A percentile compares a stretch with the other conserved stretches of the same genome.
Evolutionary conservation across 495 filamentous ascomycete genomes (phyloP).

Genomic region (Penicillium argentinense): DNA sequence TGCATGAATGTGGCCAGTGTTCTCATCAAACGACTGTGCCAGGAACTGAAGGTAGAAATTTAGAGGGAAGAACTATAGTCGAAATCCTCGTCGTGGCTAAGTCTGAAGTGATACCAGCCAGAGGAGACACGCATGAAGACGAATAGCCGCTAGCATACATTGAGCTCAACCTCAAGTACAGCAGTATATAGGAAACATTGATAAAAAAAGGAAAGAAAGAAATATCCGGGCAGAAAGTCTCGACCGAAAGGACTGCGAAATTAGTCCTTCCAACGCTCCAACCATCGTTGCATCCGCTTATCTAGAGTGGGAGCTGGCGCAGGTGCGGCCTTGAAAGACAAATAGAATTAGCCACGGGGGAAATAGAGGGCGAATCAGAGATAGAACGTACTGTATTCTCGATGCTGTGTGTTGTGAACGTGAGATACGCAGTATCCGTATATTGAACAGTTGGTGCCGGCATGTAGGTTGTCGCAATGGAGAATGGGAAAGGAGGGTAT

Average conservation of each 20-base stretch:
- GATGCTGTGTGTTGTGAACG: conserved; percentile 54
- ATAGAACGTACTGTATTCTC: conserved; percentile 63
- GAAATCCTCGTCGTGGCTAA: too few relatives aligned
- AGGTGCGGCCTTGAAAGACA: conserved; percentile 36
- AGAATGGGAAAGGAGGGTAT: conserved; percentile 62
- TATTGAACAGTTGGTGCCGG: conserved; percentile 54
- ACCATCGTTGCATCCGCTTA: conserved; percentile 32
- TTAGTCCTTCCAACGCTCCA: conserved; percentile 38
- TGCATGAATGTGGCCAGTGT: not conserved
- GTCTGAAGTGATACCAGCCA: conserved; percentile 1
- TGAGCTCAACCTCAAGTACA: conserved; percentile 2
- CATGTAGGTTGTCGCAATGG: conserved; percentile 57
- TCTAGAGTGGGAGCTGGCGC: conserved; percentile 31
- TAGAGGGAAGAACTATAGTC: too few relatives aligned
- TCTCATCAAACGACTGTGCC: not conserved
- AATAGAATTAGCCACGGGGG: not conserved
- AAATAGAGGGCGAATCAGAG: not conserved
- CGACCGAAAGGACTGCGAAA: too few relatives aligned
- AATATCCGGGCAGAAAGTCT: too few relatives aligned
- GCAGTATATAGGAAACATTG: not conserved
- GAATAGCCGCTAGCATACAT: conserved; percentile 4
- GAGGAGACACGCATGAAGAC: not conserved
- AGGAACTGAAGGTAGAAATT: too few relatives aligned
- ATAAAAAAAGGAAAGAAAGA: not conserved
- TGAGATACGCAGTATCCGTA: conserved; percentile 60